Conservation (phyloP, 257 asterid species). For the Solanum appendiculatum region DNA sequence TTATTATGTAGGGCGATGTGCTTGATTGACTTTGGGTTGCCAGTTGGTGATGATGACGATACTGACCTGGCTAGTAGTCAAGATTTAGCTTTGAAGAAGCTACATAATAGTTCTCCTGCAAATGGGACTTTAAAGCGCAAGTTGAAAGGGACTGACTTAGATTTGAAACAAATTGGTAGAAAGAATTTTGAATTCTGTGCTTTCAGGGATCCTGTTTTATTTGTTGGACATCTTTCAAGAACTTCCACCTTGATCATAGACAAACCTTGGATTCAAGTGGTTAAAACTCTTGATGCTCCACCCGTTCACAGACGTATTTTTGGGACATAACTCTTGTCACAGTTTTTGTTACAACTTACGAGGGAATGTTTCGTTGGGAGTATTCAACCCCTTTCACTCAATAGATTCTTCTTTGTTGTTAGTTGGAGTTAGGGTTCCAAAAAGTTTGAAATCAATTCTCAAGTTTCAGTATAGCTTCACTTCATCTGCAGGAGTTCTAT, state of each 20-base stretch:
- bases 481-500: background rate
- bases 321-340: constrained; percentile 43
- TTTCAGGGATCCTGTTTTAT: constrained; percentile 80
- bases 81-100: constrained; percentile 23
- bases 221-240: constrained; percentile 81
- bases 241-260: constrained; percentile 80
- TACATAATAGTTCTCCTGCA: constrained; percentile 17
- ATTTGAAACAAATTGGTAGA: constrained; percentile 36
- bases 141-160: constrained; percentile 33
- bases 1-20: constrained; percentile 66
- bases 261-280: constrained; percentile 81
- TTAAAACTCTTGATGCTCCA: constrained; percentile 49
- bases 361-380: constrained; percentile 15
- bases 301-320: constrained; percentile 90
- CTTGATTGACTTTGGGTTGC: constrained; percentile 75
- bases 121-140: constrained; percentile 59
- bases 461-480: constrained; percentile 4
- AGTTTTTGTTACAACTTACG: background rate
- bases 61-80: constrained; percentile 28
- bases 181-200: constrained; percentile 61
- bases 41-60: constrained; percentile 44
- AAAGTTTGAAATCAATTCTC: constrained; percentile 18
- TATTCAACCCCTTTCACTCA: constrained; percentile 24
- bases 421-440: constrained; percentile 1
- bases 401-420: constrained; percentile 6